phyloP scores from a whole-genome alignment of 768 basidiomycete genomes.

The Clitopilus hobsonii region DNA sequence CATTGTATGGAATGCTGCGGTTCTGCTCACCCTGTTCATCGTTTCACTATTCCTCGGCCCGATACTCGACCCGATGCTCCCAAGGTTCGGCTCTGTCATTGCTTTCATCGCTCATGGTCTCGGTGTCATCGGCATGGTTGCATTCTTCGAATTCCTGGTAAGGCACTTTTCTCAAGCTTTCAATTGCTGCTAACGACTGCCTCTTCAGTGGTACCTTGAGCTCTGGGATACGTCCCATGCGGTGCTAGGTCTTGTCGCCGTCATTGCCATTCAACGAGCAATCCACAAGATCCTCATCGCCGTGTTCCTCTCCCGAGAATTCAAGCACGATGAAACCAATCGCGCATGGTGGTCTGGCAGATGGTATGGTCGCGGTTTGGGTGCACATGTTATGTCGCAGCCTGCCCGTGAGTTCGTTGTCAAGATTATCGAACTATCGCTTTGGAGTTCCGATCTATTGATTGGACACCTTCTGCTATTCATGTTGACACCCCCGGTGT shows the following conservation, averaged over 20 bases:
- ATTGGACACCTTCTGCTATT: constrained; percentile 85
- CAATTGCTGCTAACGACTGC: neutral
- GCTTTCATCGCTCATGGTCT: constrained; percentile 84
- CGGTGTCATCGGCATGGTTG: constrained; percentile 82
- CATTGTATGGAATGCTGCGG: constrained; percentile 90
- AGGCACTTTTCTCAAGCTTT: constrained; percentile 17
- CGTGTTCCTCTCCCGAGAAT: constrained; percentile 93
- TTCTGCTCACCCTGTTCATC: constrained; percentile 85
- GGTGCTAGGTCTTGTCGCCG: constrained; percentile 87
- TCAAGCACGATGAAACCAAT: constrained; percentile 99
- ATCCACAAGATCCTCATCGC: constrained; percentile 92
- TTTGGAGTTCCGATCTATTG: constrained; percentile 95
- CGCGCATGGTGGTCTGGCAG: constrained; percentile 98
- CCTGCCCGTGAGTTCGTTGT: constrained; percentile 96
- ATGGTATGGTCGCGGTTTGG: constrained; percentile 95
- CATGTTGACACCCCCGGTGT: constrained; percentile 82
- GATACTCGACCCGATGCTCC: constrained; percentile 78
- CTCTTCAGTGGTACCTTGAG: constrained; percentile 87
- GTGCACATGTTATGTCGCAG: constrained; percentile 91
- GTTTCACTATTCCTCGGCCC: constrained; percentile 91
- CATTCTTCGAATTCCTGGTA: constrained; percentile 95
- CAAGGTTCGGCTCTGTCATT: constrained; percentile 88
- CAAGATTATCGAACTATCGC: constrained; percentile 93
- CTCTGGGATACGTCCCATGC: constrained; percentile 90
- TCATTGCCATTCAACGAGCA: constrained; percentile 88